A percentile compares a stretch with the other conserved stretches of the same genome.
Evolutionary conservation across 2,329 filamentous ascomycete species (phyloP).

Genomic region (Fusarium sp.): DNA sequence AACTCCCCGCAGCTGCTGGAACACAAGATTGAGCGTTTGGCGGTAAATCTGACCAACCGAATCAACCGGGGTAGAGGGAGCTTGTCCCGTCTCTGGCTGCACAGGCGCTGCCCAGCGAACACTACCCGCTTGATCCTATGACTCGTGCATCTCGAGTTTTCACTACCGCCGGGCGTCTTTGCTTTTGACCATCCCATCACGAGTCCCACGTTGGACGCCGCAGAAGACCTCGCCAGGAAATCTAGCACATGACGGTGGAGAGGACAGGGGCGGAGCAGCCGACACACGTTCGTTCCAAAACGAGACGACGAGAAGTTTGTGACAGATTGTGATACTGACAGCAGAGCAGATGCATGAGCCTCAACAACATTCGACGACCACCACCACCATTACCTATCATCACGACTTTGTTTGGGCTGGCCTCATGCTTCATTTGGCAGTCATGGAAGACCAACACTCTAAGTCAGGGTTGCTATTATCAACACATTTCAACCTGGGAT

Average conservation of each 20-base stretch:
- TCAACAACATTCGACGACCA: background rate
- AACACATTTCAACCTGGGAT: background rate
- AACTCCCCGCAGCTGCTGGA: background rate
- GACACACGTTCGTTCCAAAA: background rate
- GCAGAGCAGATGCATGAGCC: background rate
- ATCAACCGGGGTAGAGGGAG: background rate
- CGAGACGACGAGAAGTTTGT: background rate
- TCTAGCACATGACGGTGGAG: background rate
- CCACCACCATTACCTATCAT: background rate
- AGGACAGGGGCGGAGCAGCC: background rate
- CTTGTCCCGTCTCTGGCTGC: background rate
- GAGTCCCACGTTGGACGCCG: background rate
- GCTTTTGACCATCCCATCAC: background rate
- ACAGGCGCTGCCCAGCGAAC: background rate
- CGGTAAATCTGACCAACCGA: background rate
- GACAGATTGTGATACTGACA: background rate
- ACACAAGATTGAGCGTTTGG: background rate
- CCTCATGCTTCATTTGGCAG: background rate
- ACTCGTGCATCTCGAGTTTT: too few species aligned
- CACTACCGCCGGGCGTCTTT: background rate
- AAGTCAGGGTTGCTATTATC: rapidly evolving
- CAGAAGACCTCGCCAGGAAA: background rate
- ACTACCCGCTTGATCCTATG: background rate
- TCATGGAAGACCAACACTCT: rapidly evolving
- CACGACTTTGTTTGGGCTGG: background rate